Percentiles rank a stretch among this genome's conserved stretches.
Evolutionary conservation across 2,329 filamentous ascomycete genomes (phyloP).

Genomic region (Coleophoma cylindrospora): DNA sequence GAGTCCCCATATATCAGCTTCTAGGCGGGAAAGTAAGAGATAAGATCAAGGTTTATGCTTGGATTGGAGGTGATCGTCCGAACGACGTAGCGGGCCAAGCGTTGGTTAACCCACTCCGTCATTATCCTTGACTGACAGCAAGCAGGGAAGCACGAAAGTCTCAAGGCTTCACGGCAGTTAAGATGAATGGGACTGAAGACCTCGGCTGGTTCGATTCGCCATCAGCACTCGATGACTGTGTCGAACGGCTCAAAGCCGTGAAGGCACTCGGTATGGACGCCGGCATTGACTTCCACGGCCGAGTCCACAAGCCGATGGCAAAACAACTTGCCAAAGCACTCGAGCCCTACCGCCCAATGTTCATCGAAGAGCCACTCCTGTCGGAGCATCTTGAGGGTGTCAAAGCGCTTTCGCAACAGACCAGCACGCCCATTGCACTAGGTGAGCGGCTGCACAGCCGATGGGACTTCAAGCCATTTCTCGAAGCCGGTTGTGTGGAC

Average conservation of each 20-base stretch:
- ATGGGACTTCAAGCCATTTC: conserved; percentile 70
- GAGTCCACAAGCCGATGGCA: conserved; percentile 75
- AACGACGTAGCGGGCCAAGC: conserved; percentile 59
- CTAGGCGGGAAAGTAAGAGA: conserved; percentile 70
- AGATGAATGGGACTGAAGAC: conserved; percentile 79
- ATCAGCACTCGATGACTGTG: conserved; percentile 52
- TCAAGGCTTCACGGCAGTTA: conserved; percentile 63
- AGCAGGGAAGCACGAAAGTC: conserved; percentile 46
- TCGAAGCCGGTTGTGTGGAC: conserved; percentile 64
- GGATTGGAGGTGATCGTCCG: conserved; percentile 74
- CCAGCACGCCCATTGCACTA: conserved; percentile 62
- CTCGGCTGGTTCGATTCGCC: conserved; percentile 74
- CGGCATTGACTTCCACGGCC: conserved; percentile 74
- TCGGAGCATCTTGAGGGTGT: conserved; percentile 56
- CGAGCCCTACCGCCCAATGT: conserved; percentile 65
- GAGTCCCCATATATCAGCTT: conserved; percentile 67
- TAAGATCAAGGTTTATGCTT: conserved; percentile 68
- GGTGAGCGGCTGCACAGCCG: conserved; percentile 68
- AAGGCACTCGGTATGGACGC: conserved; percentile 67
- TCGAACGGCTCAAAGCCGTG: conserved; percentile 64
- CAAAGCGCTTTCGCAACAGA: conserved; percentile 51
- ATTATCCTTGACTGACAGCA: conserved; percentile 5
- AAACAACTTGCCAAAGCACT: conserved; percentile 66
- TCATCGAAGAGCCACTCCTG: conserved; percentile 70
- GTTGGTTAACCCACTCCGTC: conserved; percentile 29